Evolutionary conservation across 495 filamentous ascomycete species (phyloP).

Genomic region (Chaetomidium leptoderma): DNA sequence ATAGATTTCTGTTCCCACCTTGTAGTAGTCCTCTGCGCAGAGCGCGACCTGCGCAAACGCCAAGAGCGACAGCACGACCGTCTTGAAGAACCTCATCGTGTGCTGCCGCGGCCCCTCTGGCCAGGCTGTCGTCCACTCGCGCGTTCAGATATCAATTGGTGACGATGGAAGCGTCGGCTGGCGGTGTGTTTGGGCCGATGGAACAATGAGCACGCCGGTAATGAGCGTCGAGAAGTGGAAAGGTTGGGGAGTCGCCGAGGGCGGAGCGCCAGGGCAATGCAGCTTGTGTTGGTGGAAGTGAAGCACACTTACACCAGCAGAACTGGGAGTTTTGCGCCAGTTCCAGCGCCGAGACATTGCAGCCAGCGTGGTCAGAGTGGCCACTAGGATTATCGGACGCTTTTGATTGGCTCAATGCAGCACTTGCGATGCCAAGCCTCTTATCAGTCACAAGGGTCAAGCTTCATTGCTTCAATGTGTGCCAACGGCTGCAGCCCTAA

Average conservation of each 20-base stretch:
- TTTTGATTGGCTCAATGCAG: conserved; percentile 3
- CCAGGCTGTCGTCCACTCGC: conserved; percentile 16
- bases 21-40: conserved; percentile 79
- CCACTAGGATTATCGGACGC: background rate
- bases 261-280: background rate
- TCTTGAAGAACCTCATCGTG: conserved; percentile 41
- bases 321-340: background rate
- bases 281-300: background rate
- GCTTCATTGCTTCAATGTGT: background rate
- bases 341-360: conserved; percentile 12
- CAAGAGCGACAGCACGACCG: conserved; percentile 42
- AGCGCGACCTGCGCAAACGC: conserved; percentile 43
- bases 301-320: conserved; percentile 21
- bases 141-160: conserved; percentile 1
- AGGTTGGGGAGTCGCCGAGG: background rate
- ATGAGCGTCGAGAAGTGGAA: conserved; percentile 11
- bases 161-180: background rate
- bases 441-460: background rate
- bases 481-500: background rate
- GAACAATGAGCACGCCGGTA: background rate
- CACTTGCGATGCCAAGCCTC: conserved; percentile 14
- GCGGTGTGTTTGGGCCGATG: background rate
- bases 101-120: conserved; percentile 12
- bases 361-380: conserved; percentile 32
- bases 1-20: conserved; percentile 44